Evolutionary conservation across 2,329 filamentous ascomycete genomes (phyloP).

Genomic region (Paraphaeosphaeria sporulosa): DNA sequence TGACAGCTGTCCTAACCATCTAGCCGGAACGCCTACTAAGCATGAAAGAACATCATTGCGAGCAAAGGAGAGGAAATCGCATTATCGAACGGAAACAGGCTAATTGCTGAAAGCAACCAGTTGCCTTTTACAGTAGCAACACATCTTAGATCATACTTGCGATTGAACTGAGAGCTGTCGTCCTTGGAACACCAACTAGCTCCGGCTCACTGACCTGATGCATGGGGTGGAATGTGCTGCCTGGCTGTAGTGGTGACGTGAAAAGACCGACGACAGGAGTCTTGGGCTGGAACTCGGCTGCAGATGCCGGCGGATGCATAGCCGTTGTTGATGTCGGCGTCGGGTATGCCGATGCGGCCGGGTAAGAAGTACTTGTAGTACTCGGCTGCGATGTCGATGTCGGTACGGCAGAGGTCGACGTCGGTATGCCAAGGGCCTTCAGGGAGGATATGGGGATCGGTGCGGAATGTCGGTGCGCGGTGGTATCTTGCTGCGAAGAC

Average conservation of each 20-base stretch:
- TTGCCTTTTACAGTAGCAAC: constrained; percentile 19
- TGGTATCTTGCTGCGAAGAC: constrained; percentile 22
- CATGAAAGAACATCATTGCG: constrained; percentile 1
- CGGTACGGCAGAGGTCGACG: constrained; percentile 23
- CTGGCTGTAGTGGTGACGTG: constrained; percentile 41
- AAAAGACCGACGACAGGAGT: constrained; percentile 42
- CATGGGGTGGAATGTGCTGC: constrained; percentile 27
- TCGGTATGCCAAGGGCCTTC: constrained; percentile 35
- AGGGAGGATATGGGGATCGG: constrained; percentile 38
- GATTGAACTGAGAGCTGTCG: constrained; percentile 42
- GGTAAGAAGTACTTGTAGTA: constrained; percentile 23
- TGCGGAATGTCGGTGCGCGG: constrained; percentile 39
- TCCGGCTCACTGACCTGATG: constrained; percentile 46
- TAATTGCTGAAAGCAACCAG: constrained; percentile 5
- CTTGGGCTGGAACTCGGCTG: constrained; percentile 19
- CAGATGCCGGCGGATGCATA: constrained; percentile 23
- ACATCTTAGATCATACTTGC: constrained; percentile 44
- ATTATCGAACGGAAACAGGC: not conserved
- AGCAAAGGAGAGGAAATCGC: not conserved
- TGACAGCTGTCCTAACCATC: constrained; percentile 7
- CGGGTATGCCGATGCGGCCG: constrained; percentile 32
- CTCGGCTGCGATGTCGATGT: constrained; percentile 34
- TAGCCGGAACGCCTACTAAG: constrained; percentile 9
- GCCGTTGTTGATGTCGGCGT: constrained; percentile 35
- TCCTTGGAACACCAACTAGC: constrained; percentile 42